Evolutionary conservation across 179 eudicot genomes (phyloP).

Genomic region (Beta lomatogona): DNA sequence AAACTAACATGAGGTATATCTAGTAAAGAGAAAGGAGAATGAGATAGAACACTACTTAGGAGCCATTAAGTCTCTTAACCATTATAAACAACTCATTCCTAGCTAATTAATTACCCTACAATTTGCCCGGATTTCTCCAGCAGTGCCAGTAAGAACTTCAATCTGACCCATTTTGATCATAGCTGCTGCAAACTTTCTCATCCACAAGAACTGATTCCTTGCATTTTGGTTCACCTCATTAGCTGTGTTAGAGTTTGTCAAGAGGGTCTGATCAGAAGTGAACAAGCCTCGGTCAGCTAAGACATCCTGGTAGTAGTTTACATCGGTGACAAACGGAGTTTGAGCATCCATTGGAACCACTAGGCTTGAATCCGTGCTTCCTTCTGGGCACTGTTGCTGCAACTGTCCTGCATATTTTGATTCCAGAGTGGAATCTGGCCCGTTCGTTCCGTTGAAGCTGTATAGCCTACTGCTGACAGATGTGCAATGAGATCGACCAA

Average conservation of each 20-base stretch:
- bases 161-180: conserved; percentile 83
- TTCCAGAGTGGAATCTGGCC: conserved; percentile 59
- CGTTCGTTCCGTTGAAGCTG: conserved; percentile 52
- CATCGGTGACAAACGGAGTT: conserved; percentile 48
- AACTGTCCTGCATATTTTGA: conserved; percentile 51
- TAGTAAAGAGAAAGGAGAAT: not conserved
- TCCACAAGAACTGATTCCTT: conserved; percentile 40
- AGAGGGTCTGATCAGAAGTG: conserved; percentile 71
- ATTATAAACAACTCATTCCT: too few relatives aligned
- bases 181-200: conserved; percentile 52
- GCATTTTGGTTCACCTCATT: conserved; percentile 52
- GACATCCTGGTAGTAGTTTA: conserved; percentile 53
- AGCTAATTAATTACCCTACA: conserved; percentile 60
- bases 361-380: conserved; percentile 34
- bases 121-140: conserved; percentile 60
- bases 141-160: conserved; percentile 52
- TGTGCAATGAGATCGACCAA: conserved; percentile 82
- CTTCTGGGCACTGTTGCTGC: conserved; percentile 61
- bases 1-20: not conserved
- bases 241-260: conserved; percentile 37
- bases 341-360: conserved; percentile 74
- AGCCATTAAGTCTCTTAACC: not conserved
- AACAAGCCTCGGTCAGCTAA: conserved; percentile 55
- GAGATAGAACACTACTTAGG: not conserved
- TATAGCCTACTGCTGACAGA: conserved; percentile 53